Evolutionary conservation across 495 filamentous ascomycete species (phyloP), one percentile per base, ranked within the genome.

Genomic region (Penicillium robsamsonii): DNA sequence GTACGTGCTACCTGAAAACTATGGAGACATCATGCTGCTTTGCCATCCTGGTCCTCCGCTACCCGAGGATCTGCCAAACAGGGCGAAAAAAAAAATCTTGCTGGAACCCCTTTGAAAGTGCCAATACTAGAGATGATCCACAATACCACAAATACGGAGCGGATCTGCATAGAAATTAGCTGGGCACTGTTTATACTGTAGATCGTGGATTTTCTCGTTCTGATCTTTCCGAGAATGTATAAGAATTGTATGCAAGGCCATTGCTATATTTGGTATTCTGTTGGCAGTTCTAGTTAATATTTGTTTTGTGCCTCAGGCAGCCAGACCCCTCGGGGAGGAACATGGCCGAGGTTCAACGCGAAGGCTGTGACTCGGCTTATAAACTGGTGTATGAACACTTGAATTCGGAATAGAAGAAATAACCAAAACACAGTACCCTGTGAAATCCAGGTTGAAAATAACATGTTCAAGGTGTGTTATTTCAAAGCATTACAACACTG

Each of bases 171-270:
- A 18, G 2, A 27, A 40, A 52, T 48, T 47, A 55, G n/a, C 44
- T 42, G 42, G 37, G 37, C 37, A 13, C 11, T 18, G 4, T 27
- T 27, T 27, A 52, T 17, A 31, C 31, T 31, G n/a, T 41, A 25
- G 13, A 31, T 30, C 15, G 3, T 9, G 50, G 37, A 29, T 7
- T 30, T 45, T 66, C 27, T 31, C 9, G 5, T 11, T 22, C 8
- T 10, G 55, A 80, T 77, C 40, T 71, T 80, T 7, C 74, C 73
- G 3, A 84, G 53, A 0, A 86, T 69, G n/a, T 69, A 60, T 57
- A 86, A 85, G 61, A 87, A 82, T 5, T 30, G 48, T 6, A 85
- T 2, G 71, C 70, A 38, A 84, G 62, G 56, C 83, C 81, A 33
- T 70, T 56, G 4, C 73, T 81, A 8, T 86, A 57, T 43, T 72